phyloP scores from a whole-genome alignment of 495 filamentous ascomycete species.

The Entonaema liquescens region DNA sequence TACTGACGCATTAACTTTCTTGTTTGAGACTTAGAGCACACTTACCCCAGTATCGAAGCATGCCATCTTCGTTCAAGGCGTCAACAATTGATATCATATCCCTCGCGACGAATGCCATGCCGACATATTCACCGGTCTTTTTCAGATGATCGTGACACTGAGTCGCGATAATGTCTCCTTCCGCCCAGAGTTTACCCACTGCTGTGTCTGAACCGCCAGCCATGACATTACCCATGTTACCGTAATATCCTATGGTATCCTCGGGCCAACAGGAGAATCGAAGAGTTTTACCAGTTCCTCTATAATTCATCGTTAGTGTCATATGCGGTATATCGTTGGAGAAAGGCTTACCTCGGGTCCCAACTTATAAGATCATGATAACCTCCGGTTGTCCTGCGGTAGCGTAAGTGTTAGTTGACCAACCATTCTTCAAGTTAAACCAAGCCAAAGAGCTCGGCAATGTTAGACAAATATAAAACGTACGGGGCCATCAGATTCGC shows the following conservation, averaged over 20 bases:
- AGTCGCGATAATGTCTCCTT: conserved; percentile 16
- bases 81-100: conserved; percentile 58
- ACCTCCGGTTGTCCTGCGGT: conserved; percentile 44
- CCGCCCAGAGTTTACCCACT: conserved; percentile 21
- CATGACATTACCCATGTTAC: not conserved
- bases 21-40: not conserved
- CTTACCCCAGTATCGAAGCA: conserved; percentile 59
- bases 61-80: conserved; percentile 53
- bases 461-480: conserved; percentile 1
- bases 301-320: conserved; percentile 3
- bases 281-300: conserved; percentile 33
- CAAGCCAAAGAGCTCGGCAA: not conserved
- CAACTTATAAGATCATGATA: conserved; percentile 53
- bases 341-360: conserved; percentile 45
- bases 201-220: conserved; percentile 22
- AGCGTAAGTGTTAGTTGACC: not conserved
- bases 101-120: conserved; percentile 48
- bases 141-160: conserved; percentile 21
- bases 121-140: conserved; percentile 18
- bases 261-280: conserved; percentile 30
- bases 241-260: conserved; percentile 12
- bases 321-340: not conserved
- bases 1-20: not conserved
- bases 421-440: not conserved
- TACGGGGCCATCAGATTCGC: conserved; percentile 28